Conservation (phyloP, 305 asterid genomes). For the Nicotiana rustica region DNA sequence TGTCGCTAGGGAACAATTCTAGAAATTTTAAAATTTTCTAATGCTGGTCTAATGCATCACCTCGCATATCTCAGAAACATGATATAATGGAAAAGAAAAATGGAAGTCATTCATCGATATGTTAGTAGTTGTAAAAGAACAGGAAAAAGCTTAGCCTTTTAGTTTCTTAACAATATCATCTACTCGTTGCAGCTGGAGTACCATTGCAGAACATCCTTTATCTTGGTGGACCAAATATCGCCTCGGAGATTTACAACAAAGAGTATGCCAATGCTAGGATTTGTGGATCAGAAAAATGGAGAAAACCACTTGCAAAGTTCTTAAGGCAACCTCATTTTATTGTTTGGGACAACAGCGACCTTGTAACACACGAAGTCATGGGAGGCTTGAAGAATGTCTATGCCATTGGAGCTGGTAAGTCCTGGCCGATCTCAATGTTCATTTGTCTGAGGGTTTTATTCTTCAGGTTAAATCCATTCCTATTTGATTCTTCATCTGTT, state of each 20-base stretch:
- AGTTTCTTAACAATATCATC: slow-evolving; percentile 24
- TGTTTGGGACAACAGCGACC: slow-evolving; percentile 92
- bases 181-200: slow-evolving; percentile 61
- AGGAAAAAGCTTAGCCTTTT: background rate
- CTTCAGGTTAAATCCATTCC: background rate
- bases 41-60: background rate
- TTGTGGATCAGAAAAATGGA: slow-evolving; percentile 86
- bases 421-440: slow-evolving; percentile 22
- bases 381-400: slow-evolving; percentile 93
- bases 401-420: slow-evolving; percentile 90
- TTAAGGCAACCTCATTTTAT: slow-evolving; percentile 85
- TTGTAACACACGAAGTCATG: slow-evolving; percentile 90
- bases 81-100: too few relatives aligned
- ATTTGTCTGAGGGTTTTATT: background rate
- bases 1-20: background rate
- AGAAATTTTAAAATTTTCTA: background rate
- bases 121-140: background rate
- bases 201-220: slow-evolving; percentile 82
- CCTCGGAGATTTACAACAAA: slow-evolving; percentile 87
- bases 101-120: background rate
- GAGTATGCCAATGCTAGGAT: slow-evolving; percentile 94
- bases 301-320: slow-evolving; percentile 79
- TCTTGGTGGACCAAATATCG: slow-evolving; percentile 93
- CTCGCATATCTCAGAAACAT: background rate
- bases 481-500: background rate